A percentile compares a stretch with the other conserved stretches of the same genome.
Evolutionary conservation across 169 alveolate genomes (phyloP).

Genomic region (Theileria equi): DNA sequence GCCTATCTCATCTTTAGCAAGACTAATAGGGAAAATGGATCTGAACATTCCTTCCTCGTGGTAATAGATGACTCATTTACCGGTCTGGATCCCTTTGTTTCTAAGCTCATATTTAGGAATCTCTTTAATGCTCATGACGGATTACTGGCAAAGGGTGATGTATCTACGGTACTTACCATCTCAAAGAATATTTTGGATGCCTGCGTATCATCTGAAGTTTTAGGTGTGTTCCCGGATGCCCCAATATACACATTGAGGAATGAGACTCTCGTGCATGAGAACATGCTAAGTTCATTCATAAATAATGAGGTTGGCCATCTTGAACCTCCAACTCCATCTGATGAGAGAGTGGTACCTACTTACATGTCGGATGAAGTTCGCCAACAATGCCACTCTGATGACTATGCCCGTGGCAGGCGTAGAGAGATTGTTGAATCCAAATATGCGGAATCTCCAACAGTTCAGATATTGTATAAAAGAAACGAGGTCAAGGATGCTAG

Average conservation of each 20-base stretch:
- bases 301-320: too few relatives aligned
- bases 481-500: too few relatives aligned
- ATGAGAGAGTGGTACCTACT: too few relatives aligned
- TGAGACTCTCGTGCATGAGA: not conserved
- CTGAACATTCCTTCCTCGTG: slow-evolving; percentile 54
- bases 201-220: not conserved
- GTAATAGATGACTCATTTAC: slow-evolving; percentile 46
- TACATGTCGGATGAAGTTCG: too few relatives aligned
- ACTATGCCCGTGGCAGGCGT: too few relatives aligned
- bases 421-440: too few relatives aligned
- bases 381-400: too few relatives aligned
- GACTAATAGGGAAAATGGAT: slow-evolving; percentile 28
- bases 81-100: slow-evolving; percentile 43
- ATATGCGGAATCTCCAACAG: too few relatives aligned
- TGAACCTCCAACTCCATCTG: too few relatives aligned
- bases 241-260: not conserved
- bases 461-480: too few relatives aligned
- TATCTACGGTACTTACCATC: slow-evolving; percentile 18
- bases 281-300: not conserved
- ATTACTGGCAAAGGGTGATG: slow-evolving; percentile 16
- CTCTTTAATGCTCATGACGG: slow-evolving; percentile 50
- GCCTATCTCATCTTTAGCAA: slow-evolving; percentile 48
- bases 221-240: not conserved
- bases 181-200: slow-evolving; percentile 8
- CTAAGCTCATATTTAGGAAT: slow-evolving; percentile 60